phyloP scores from a whole-genome alignment of 371 early-diverging fungal species.

The Syncephalastrum contaminatum region DNA sequence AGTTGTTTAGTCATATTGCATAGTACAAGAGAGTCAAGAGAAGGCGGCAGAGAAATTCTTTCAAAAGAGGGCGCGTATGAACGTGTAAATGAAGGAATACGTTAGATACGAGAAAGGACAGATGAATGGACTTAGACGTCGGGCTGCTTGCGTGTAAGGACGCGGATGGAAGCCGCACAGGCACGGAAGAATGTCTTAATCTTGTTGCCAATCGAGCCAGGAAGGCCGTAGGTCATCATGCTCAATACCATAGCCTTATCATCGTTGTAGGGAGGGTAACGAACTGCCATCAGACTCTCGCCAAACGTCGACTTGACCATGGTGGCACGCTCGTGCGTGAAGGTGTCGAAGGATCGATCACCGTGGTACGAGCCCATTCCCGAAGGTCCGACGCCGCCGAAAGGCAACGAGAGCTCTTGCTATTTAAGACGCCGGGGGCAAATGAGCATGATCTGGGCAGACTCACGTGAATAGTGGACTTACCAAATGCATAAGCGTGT shows the following conservation, averaged over 20 bases:
- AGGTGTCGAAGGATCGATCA: slow-evolving; percentile 70
- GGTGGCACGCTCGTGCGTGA: slow-evolving; percentile 64
- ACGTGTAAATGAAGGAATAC: background rate
- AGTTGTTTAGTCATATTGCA: too few relatives aligned
- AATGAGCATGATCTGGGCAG: slow-evolving; percentile 8
- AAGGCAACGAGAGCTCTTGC: slow-evolving; percentile 62
- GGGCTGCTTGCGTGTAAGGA: slow-evolving; percentile 12
- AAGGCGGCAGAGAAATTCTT: background rate
- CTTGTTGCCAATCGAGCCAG: slow-evolving; percentile 28
- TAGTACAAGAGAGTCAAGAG: background rate
- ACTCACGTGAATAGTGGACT: background rate
- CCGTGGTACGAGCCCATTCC: slow-evolving; percentile 77
- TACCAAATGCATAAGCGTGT: slow-evolving; percentile 59
- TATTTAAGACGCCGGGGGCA: background rate
- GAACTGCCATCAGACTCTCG: slow-evolving; percentile 42
- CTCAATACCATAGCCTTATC: slow-evolving; percentile 29
- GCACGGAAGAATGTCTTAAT: slow-evolving; percentile 21
- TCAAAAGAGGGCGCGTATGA: background rate
- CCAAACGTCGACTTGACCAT: slow-evolving; percentile 51
- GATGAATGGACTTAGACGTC: slow-evolving; percentile 6
- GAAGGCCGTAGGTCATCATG: slow-evolving; percentile 16
- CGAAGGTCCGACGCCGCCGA: slow-evolving; percentile 86
- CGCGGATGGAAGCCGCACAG: slow-evolving; percentile 13
- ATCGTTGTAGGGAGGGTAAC: slow-evolving; percentile 52
- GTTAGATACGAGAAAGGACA: background rate